Percentiles rank a stretch among this genome's conserved stretches.
Evolutionary conservation across 1,284 basidiomycete genomes (phyloP).

Genomic region (Cutaneotrichosporon sp.): DNA sequence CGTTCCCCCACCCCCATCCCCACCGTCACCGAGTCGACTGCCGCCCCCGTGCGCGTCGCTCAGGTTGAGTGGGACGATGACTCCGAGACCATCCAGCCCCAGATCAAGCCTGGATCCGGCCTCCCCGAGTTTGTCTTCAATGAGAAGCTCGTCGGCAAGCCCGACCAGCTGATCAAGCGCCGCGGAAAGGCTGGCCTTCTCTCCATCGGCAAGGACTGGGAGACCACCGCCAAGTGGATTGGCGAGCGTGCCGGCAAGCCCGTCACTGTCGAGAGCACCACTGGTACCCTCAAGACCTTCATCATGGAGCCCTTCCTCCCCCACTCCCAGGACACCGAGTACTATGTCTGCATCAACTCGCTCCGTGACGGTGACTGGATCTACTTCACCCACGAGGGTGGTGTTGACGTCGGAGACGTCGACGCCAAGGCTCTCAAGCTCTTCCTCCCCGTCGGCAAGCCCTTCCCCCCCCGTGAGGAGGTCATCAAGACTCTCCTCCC

Average conservation of each 20-base stretch:
- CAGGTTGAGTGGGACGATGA: constrained; percentile 60
- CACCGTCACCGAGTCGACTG: constrained; percentile 44
- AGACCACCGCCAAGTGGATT: constrained; percentile 82
- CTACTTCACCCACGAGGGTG: constrained; percentile 98
- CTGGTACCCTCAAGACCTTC: constrained; percentile 93
- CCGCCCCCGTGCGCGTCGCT: constrained; percentile 48
- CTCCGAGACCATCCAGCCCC: constrained; percentile 67
- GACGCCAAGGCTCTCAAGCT: constrained; percentile 95
- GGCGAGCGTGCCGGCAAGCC: constrained; percentile 82
- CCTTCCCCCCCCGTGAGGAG: constrained; percentile 71
- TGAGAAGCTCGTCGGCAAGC: constrained; percentile 84
- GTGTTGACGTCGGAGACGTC: constrained; percentile 98
- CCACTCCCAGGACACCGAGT: constrained; percentile 88
- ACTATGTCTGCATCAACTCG: constrained; percentile 98
- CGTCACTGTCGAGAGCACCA: constrained; percentile 87
- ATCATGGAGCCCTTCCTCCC: constrained; percentile 98
- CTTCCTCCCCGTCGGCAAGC: constrained; percentile 68
- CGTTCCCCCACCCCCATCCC: constrained; percentile 62
- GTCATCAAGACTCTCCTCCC: constrained; percentile 71
- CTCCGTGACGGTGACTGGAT: constrained; percentile 91
- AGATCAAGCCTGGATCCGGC: constrained; percentile 59
- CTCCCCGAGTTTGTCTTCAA: constrained; percentile 80
- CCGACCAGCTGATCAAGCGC: constrained; percentile 98
- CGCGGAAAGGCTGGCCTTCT: constrained; percentile 96
- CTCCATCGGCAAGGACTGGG: constrained; percentile 88